A percentile compares a stretch with the other conserved stretches of the same genome.
Evolutionary conservation across 2,329 filamentous ascomycete species (phyloP).

Genomic region (Colletotrichum nymphaeae): DNA sequence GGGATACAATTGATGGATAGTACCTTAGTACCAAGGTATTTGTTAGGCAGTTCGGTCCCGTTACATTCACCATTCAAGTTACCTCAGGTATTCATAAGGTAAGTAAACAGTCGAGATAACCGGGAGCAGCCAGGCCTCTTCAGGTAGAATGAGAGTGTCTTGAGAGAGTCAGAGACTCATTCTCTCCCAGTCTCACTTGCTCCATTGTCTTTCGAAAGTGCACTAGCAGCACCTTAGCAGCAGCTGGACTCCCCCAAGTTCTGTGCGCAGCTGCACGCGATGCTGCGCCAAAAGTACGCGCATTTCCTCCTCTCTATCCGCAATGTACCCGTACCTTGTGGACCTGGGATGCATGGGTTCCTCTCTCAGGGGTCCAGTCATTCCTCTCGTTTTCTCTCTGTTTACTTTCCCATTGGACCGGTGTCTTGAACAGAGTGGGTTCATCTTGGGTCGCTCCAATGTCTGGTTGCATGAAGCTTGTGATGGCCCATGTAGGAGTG

Average conservation of each 20-base stretch:
- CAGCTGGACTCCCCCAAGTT: neutral
- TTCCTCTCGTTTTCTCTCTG: neutral
- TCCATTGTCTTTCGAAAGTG: neutral
- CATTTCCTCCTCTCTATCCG: neutral
- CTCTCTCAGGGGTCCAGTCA: slow-evolving; percentile 13
- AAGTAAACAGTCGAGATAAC: neutral
- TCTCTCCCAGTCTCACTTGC: too few species aligned
- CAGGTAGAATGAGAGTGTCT: neutral
- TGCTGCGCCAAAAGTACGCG: slow-evolving; percentile 10
- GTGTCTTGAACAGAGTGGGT: neutral
- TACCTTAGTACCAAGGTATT: neutral
- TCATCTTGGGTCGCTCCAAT: slow-evolving; percentile 2
- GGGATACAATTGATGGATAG: neutral
- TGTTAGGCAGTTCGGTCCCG: neutral
- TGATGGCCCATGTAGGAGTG: neutral
- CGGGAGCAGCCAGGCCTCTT: neutral
- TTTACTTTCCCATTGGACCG: neutral
- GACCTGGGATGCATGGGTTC: neutral
- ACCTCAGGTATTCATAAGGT: too few species aligned
- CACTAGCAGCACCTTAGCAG: neutral
- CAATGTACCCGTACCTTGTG: neutral
- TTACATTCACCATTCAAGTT: neutral
- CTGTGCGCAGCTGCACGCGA: neutral
- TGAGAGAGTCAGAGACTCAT: neutral
- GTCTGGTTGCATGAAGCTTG: slow-evolving; percentile 32